A percentile compares a stretch with the other conserved stretches of the same genome.
Evolutionary conservation across 352 stramenopile species (phyloP).

Genomic region (Thalassiosira mediterranea): DNA sequence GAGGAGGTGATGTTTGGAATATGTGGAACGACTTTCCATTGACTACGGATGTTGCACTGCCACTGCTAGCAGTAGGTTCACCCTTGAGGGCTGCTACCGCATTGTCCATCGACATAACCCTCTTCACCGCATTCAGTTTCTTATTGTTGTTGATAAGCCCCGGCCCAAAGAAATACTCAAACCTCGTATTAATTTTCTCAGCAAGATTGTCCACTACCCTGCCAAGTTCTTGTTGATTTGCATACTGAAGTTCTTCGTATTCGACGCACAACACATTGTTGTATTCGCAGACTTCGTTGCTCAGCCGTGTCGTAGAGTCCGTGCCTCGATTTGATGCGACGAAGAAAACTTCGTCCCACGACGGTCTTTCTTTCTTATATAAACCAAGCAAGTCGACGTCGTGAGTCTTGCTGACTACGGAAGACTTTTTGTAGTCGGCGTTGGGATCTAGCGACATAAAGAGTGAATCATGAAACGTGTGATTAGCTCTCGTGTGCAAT

Average conservation of each 20-base stretch:
- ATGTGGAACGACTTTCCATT: conserved; percentile 55
- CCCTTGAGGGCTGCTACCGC: conserved; percentile 27
- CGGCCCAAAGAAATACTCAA: conserved; percentile 52
- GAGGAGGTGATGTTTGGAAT: conserved; percentile 32
- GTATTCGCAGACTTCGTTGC: conserved; percentile 33
- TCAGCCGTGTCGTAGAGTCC: conserved; percentile 27
- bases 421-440: conserved; percentile 35
- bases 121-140: conserved; percentile 37
- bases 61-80: conserved; percentile 7
- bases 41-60: conserved; percentile 3
- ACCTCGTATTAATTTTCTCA: conserved; percentile 34
- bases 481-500: too few species aligned
- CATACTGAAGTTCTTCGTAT: conserved; percentile 41
- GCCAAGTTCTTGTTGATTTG: conserved; percentile 32
- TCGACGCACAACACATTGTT: conserved; percentile 51
- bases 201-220: conserved; percentile 41
- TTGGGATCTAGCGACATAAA: conserved; percentile 41
- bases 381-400: conserved; percentile 38
- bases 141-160: conserved; percentile 3
- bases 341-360: conserved; percentile 55
- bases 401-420: conserved; percentile 34
- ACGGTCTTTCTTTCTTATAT: conserved; percentile 41
- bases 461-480: conserved; percentile 32
- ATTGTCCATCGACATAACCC: conserved; percentile 45
- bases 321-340: conserved; percentile 27